These are phyloP conservation scores for Decorospora gaudefroyi DNA, from an alignment of 2,329 filamentous ascomycete species.

Conservation along the genomic window DNA sequence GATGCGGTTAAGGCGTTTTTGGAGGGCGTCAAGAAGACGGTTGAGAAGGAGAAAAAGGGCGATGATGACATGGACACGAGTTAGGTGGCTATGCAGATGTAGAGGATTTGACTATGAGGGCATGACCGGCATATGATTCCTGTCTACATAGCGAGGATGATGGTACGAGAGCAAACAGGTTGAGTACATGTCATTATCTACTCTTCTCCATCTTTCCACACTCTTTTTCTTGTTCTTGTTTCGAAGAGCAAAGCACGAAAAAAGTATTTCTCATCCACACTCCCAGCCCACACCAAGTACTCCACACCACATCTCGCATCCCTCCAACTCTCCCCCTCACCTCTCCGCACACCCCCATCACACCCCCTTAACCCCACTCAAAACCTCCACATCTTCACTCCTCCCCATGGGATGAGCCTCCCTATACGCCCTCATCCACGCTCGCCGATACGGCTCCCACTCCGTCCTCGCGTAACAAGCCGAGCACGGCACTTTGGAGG, in stretches of 20 bases:
- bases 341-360: neutral
- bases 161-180: too few species aligned
- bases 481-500: slow-evolving; percentile 29
- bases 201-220: neutral
- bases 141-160: slow-evolving; percentile 10
- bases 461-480: slow-evolving; percentile 30
- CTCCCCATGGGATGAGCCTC: slow-evolving; percentile 22
- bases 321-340: neutral
- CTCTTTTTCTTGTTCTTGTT: too few species aligned
- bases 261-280: too few species aligned
- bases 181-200: neutral
- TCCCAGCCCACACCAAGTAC: too few species aligned
- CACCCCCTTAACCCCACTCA: slow-evolving; percentile 26
- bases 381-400: slow-evolving; percentile 22
- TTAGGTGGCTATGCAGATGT: slow-evolving; percentile 9
- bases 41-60: slow-evolving; percentile 56
- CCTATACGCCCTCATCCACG: slow-evolving; percentile 27
- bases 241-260: too few species aligned
- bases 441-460: slow-evolving; percentile 15
- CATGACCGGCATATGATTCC: slow-evolving; percentile 13
- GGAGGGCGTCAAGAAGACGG: slow-evolving; percentile 80
- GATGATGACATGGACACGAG: slow-evolving; percentile 44
- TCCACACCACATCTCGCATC: neutral
- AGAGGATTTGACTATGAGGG: neutral
- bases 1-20: slow-evolving; percentile 91